Conservation (phyloP, 106 monocot genomes). For the Allium fistulosum region DNA sequence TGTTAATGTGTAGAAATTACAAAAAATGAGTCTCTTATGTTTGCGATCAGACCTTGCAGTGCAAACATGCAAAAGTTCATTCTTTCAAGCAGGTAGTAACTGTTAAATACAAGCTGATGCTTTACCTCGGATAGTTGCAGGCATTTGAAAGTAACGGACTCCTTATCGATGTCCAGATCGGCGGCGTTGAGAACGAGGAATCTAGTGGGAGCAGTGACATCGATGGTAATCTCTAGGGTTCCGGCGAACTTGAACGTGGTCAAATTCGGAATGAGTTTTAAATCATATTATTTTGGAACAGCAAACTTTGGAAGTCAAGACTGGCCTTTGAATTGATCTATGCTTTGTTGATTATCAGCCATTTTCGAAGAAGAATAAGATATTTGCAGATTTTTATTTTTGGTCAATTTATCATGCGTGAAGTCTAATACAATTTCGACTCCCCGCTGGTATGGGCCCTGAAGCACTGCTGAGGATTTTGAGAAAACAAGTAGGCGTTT, state of each 20-base stretch:
- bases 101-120: neutral
- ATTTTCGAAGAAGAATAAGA: too few relatives aligned
- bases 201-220: conserved; percentile 42
- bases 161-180: conserved; percentile 45
- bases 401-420: too few relatives aligned
- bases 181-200: conserved; percentile 92
- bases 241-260: conserved; percentile 61
- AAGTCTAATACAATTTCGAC: too few relatives aligned
- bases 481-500: too few relatives aligned
- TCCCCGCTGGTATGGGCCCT: too few relatives aligned
- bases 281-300: conserved; percentile 51
- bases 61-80: too few relatives aligned
- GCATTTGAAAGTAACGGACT: conserved; percentile 33
- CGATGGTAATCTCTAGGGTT: conserved; percentile 39
- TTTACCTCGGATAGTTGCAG: conserved; percentile 9
- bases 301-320: conserved; percentile 75
- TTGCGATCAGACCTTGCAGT: too few relatives aligned
- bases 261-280: conserved; percentile 66
- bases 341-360: conserved; percentile 10
- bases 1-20: too few relatives aligned
- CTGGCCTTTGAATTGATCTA: conserved; percentile 58
- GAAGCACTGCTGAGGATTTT: too few relatives aligned
- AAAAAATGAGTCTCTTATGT: too few relatives aligned
- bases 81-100: too few relatives aligned
- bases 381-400: too few relatives aligned